Evolutionary conservation across 1,139 yeast species (phyloP), one percentile per base, ranked within the genome.

Genomic region (Blastobotrys apis): DNA sequence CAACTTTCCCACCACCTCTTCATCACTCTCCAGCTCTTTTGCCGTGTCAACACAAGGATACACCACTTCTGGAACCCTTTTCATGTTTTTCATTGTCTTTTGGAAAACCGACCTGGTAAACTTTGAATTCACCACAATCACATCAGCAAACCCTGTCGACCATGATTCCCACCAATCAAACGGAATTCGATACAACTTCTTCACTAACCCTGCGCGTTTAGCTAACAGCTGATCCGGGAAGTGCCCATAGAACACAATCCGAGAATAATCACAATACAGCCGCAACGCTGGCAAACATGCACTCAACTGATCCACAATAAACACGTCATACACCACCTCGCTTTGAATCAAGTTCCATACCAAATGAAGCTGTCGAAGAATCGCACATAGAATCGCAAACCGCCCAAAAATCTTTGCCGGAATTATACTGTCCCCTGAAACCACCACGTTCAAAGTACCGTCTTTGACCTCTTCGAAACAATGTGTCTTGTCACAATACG

Each of bases 161-260:
- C 84, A 73, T 53, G 85, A 88, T 65, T 92, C 99, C 20, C 84
- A 66, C 39, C 69, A 57, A 64, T 92, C 95, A 63, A 92, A 92
- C 0, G 97, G 94, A 4, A 75, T 47, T 50, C 99, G 71, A 64
- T 92, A 92, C 0, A 84, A 44, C 47, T 67, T 68, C 55, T 87
- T 83, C 12, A 84, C 32, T 1, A 73, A 38, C 3, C 82, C 71
- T 1, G 72, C 68, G 41, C 82, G 80, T 21, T 72, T 70, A 0
- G 96, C 81, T 41, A 92, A 67, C 39, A 84, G 69, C 59, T 85
- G 85, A 64, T 92, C 99, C 0, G 99, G 98, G 64, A 92, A 92
- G 66, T 92, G 99, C 57, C 98, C 90, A 64, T 92, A 92, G 61
- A 92, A 92, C 42, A 92, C 64, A 4, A 85, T 72, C 44, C 73